Evolutionary conservation across 2,329 filamentous ascomycete genomes (phyloP), one percentile per base, ranked within the genome.

Genomic region (Orbilia quercus): DNA sequence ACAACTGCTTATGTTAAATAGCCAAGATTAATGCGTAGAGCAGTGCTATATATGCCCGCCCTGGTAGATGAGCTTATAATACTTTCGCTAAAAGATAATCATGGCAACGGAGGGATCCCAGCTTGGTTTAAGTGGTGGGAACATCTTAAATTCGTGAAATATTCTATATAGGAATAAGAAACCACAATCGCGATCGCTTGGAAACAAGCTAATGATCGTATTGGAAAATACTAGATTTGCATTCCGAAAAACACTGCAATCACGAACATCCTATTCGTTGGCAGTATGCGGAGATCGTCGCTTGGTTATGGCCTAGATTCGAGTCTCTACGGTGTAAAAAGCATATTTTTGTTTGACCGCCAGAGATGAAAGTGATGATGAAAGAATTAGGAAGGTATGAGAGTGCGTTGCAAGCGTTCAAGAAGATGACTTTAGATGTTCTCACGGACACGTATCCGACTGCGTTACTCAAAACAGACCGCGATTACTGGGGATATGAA

Each of bases 61-160:
- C 4, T 31, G 12, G 47, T 62, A 9, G 40, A 62, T 31, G 18
- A 20, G 14, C 55, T 48, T 18, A 34, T 69, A 1, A 1, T 11
- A 0, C 12, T 12, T 16, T 60, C 38, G 36, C 5, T 62, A 12
- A 12, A 69, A 1, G 28, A 14, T 11, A 25, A 11, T n/a, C 2
- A 28, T 3, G 16, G 14, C 6, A 23, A 31, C 2, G 18, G 9
- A 2, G 48, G 23, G 7, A 14, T 55, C 4, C 64, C 64, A 4
- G 7, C 6, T 4, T 69, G 64, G 64, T 55, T 34, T 2, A 9
- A 6, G 1, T 69, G 64, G 64, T 69, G 55, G n/a, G n/a, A n/a
- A n/a, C n/a, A n/a, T n/a, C n/a, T n/a, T n/a, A n/a, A n/a, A n/a
- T n/a, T n/a, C n/a, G n/a, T n/a, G n/a, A n/a, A n/a, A n/a, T n/a